phyloP scores from a whole-genome alignment of 805 yeast genomes.

The Saccharomycopsis capsularis region DNA sequence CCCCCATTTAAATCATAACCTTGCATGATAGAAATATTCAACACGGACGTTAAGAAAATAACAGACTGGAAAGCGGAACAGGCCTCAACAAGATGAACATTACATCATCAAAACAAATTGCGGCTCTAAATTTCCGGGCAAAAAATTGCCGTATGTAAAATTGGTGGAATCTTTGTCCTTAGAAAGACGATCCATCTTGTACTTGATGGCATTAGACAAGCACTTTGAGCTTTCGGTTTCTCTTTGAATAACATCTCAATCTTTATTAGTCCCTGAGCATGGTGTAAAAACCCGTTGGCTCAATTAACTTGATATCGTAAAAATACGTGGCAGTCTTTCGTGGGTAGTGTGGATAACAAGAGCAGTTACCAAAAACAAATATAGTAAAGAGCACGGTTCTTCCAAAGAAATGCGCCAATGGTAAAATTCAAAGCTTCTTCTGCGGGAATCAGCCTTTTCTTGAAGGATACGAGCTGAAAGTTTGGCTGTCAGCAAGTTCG shows the following conservation, averaged over 20 bases:
- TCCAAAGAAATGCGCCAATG: constrained; percentile 7
- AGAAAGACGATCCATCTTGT: constrained; percentile 25
- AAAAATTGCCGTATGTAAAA: constrained; percentile 31
- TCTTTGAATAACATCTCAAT: constrained; percentile 56
- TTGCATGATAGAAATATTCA: constrained; percentile 49
- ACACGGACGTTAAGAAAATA: constrained; percentile 52
- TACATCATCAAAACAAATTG: constrained; percentile 43
- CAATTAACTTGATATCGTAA: constrained; percentile 28
- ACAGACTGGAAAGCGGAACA: constrained; percentile 58
- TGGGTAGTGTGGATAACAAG: constrained; percentile 1
- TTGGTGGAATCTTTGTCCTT: constrained; percentile 19
- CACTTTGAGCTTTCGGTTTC: constrained; percentile 31
- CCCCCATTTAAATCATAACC: constrained; percentile 77
- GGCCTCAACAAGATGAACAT: constrained; percentile 46
- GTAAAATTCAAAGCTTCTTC: constrained; percentile 1
- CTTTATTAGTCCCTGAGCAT: constrained; percentile 61
- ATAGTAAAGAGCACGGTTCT: background rate
- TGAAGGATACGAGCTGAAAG: too few relatives aligned
- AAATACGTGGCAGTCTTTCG: constrained; percentile 29
- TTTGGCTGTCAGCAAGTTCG: too few relatives aligned
- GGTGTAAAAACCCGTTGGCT: constrained; percentile 49
- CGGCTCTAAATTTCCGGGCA: constrained; percentile 37
- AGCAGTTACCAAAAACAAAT: background rate
- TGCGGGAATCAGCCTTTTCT: too few relatives aligned
- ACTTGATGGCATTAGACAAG: constrained; percentile 36